Conservation (phyloP, 2,329 filamentous ascomycete genomes). For the Sclerotinia borealis region DNA sequence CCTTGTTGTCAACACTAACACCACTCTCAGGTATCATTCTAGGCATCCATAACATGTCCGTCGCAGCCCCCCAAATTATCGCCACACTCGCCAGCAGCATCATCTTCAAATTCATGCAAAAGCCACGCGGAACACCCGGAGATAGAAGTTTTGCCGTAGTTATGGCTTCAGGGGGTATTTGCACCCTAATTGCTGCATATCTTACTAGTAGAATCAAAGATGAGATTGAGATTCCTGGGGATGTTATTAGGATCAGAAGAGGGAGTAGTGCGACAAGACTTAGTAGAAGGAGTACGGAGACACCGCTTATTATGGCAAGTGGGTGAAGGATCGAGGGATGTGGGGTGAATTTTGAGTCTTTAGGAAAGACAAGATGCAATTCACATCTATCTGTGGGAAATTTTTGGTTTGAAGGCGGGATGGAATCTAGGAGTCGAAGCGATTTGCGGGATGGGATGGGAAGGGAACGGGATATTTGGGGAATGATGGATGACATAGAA, state of each 20-base stretch:
- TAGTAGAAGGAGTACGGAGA: background rate
- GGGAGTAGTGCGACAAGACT: background rate
- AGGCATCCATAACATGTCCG: conserved; percentile 92
- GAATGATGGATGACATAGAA: background rate
- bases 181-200: conserved; percentile 70
- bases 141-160: conserved; percentile 87
- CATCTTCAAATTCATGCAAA: conserved; percentile 82
- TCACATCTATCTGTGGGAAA: background rate
- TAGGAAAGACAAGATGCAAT: background rate
- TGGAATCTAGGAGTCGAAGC: background rate
- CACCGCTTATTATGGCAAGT: background rate
- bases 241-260: background rate
- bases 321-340: background rate
- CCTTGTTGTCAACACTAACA: background rate
- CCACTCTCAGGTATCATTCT: conserved; percentile 60
- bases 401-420: background rate
- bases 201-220: conserved; percentile 39
- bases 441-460: background rate
- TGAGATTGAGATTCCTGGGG: conserved; percentile 26
- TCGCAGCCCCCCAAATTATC: conserved; percentile 85
- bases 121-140: conserved; percentile 75
- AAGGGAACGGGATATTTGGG: background rate
- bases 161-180: conserved; percentile 73
- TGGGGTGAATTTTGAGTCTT: background rate
- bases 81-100: conserved; percentile 78